Base-by-base conservation (phyloP, 768 basidiomycete genomes). In the Lactarius vividus region DNA sequence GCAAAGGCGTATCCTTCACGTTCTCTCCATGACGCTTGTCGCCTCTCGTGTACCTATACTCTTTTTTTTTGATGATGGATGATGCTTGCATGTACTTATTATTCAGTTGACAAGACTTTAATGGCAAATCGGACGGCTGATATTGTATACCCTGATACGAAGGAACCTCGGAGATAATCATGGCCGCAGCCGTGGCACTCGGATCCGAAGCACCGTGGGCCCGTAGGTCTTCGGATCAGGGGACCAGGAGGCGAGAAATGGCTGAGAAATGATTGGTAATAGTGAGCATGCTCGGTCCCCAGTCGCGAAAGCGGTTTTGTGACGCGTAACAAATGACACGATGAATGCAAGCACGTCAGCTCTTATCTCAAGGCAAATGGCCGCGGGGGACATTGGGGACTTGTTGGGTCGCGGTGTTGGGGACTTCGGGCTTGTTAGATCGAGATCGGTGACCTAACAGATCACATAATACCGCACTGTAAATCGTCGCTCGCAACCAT, bases 31-130 rank as follows among this genome's bases (percentile, higher is more conserved):
- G 61, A 53, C 42, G 23, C 56, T 54, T 55, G 11, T 18, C 15
- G 52, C 31, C 31, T 37, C 35, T n/a, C 28, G 31, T 54, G 33
- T 58, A 54, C 53, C 49, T 39, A n/a, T 57, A 59, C 33, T 31
- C 9, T 57, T 65, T 53, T 16, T 23, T 49, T 10, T 52, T 52
- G 46, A 23, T 13, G 46, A 44, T 20, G 53, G 52, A 55, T 37
- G 37, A 57, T 42, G 37, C 26, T 62, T 35, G 33, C 13, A 42
- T 59, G 61, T 67, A 63, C 57, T 67, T 63, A 62, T 62, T 54
- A 31, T 26, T 59, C 57, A 58, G 61, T 59, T 59, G 49, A 54
- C 52, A 57, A n/a, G 35, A 44, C 35, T n/a, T 58, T 58, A 7
- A 53, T 59, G 33, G 35, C 35, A 31, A 42, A 61, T 53, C 35